Evolutionary conservation across 2,329 filamentous ascomycete species (phyloP).

Genomic region (Huntiella omanensis): DNA sequence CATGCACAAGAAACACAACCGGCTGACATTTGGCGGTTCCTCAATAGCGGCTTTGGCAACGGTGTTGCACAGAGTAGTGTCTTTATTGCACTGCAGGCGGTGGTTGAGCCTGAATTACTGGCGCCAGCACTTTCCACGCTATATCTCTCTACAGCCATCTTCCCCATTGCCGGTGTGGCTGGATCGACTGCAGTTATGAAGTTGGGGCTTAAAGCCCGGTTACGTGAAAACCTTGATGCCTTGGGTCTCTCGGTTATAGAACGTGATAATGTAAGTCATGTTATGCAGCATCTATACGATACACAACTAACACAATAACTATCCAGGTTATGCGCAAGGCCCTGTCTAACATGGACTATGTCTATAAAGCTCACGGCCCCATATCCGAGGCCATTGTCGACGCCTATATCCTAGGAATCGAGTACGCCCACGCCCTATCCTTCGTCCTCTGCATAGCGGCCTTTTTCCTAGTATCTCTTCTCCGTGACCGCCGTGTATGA

Average conservation of each 20-base stretch:
- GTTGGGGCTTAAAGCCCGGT: conserved; percentile 12
- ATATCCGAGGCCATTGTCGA: conserved; percentile 17
- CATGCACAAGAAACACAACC: not conserved
- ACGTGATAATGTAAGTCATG: conserved; percentile 10
- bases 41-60: conserved; percentile 19
- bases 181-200: conserved; percentile 21
- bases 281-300: too few species aligned
- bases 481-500: conserved; percentile 15
- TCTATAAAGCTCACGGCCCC: conserved; percentile 14
- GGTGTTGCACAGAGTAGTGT: conserved; percentile 23
- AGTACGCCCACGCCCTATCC: conserved; percentile 19
- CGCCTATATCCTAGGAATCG: conserved; percentile 19
- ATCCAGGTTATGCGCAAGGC: conserved; percentile 18
- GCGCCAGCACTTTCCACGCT: conserved; percentile 24
- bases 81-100: conserved; percentile 25
- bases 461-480: conserved; percentile 15
- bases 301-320: not conserved
- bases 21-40: not conserved
- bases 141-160: conserved; percentile 21
- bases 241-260: conserved; percentile 11
- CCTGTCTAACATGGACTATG: conserved; percentile 18
- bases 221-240: conserved; percentile 10
- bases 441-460: conserved; percentile 16
- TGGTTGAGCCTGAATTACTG: conserved; percentile 20
- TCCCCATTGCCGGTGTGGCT: conserved; percentile 22